Base-by-base conservation (phyloP, 192 early-diverging fungal species). In the Coemansia sp. region DNA sequence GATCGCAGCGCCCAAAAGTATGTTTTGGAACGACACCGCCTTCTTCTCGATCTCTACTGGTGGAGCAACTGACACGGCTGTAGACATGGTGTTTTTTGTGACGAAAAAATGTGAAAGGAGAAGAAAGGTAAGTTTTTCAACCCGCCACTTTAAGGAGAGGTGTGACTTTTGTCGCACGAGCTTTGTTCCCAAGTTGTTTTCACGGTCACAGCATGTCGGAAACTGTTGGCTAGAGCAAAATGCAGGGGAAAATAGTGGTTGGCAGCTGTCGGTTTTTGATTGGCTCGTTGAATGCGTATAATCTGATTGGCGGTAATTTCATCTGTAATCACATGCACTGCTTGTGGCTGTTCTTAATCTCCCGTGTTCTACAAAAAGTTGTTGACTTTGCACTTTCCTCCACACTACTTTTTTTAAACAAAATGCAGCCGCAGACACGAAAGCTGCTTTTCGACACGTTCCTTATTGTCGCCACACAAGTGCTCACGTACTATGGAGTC, bases 1-100 rank as follows among this genome's bases (percentile, higher is more conserved):
- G 71, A 91, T 91, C 82, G 88, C 89, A 38, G 92, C 95, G 52
- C 95, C 94, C 38, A 97, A 77, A 12, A 88, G 87, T 41, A 98
- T 85, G 75, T 98, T 98, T 52, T 78, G 74, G 75, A 86, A 96
- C 52, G 89, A 91, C 57, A 96, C 68, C 38, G 92, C 82, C 74
- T 98, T 96, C 83, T 98, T 97, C 68, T 86, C 69, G 17, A 92
- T 64, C 50, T 35, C 60, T 26, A 12, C 17, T 29, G 51, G 31
- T 29, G 45, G 60, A 17, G 52, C 26, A 29, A 50, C 39, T 11
- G 57, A 35, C 26, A 67, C 56, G 54, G 70, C 59, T 55, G 64
- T 65, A 6, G 76, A 65, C 71, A 79, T 77, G 51, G 8, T 57
- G 41, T 16, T 45, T 38, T 6, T 45, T 45, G 39, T 41, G 14